These are phyloP conservation scores for Apiotrichum akiyoshidainum DNA, from an alignment of 1,284 basidiomycete genomes.

Conservation along the genomic window DNA sequence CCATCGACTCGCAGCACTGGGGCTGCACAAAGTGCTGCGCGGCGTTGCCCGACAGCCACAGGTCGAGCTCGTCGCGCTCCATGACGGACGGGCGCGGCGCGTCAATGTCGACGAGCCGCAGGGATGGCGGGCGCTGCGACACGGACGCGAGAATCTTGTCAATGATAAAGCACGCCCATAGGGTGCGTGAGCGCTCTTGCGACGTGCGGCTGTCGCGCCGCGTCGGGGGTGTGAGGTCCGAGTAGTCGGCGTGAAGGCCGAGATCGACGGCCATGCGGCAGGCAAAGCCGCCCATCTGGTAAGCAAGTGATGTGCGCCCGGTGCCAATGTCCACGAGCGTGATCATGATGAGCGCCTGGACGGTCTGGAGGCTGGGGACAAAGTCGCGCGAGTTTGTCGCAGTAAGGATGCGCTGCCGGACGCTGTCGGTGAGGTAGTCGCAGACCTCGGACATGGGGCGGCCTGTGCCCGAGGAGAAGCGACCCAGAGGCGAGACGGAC, in stretches of 20 bases:
- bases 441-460: conserved; percentile 12
- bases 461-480: conserved; percentile 2
- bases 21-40: conserved; percentile 12
- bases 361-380: conserved; percentile 8
- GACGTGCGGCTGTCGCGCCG: conserved; percentile 1
- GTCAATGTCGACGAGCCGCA: conserved; percentile 19
- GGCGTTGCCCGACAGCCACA: conserved; percentile 15
- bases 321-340: conserved; percentile 14
- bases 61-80: conserved; percentile 24
- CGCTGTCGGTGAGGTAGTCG: conserved; percentile 16
- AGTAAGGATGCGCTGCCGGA: conserved; percentile 12
- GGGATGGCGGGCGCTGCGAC: conserved; percentile 9
- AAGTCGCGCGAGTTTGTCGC: conserved; percentile 7
- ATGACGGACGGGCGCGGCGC: conserved; percentile 13
- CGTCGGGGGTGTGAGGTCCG: neutral
- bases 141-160: conserved; percentile 21
- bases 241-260: conserved; percentile 12
- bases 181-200: conserved; percentile 17
- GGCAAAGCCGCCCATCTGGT: conserved; percentile 21
- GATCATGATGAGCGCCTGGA: conserved; percentile 16
- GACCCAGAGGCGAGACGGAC: neutral
- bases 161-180: conserved; percentile 18
- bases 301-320: conserved; percentile 13
- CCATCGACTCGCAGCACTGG: conserved; percentile 13
- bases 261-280: conserved; percentile 19